These are phyloP conservation scores for Exidia glandulosa DNA, from an alignment of 768 basidiomycete genomes.

Conservation along the genomic window DNA sequence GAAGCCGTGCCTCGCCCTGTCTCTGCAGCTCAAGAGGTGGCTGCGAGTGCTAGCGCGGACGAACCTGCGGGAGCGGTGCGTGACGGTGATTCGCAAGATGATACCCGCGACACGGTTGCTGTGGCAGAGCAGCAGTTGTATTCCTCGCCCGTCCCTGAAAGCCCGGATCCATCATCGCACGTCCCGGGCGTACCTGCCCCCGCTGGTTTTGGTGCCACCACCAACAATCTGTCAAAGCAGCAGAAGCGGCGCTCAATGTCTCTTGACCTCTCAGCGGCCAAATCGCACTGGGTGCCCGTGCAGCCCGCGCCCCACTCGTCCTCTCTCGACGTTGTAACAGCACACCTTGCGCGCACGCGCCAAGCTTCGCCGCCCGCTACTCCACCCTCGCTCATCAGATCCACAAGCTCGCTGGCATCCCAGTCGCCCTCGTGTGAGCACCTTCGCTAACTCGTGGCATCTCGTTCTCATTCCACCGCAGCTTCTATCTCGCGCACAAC, in stretches of 20 bases:
- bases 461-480: background rate
- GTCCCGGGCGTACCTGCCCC: too few relatives aligned
- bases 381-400: background rate
- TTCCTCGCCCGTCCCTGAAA: too few relatives aligned
- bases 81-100: too few relatives aligned
- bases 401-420: background rate
- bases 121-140: too few relatives aligned
- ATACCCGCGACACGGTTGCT: background rate
- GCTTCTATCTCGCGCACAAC: too few relatives aligned
- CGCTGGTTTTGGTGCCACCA: too few relatives aligned
- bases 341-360: background rate
- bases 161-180: too few relatives aligned
- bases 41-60: background rate
- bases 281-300: background rate
- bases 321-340: background rate
- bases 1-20: background rate
- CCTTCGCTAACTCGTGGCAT: background rate
- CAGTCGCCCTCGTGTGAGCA: background rate
- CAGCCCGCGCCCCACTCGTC: background rate
- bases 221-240: background rate
- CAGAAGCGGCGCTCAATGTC: background rate
- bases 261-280: background rate
- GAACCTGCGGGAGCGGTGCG: background rate
- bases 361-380: background rate
- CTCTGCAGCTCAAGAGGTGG: too few relatives aligned